These are phyloP conservation scores for Ganoderma leucocontextum DNA, from an alignment of 1,284 basidiomycete genomes.

Conservation along the genomic window DNA sequence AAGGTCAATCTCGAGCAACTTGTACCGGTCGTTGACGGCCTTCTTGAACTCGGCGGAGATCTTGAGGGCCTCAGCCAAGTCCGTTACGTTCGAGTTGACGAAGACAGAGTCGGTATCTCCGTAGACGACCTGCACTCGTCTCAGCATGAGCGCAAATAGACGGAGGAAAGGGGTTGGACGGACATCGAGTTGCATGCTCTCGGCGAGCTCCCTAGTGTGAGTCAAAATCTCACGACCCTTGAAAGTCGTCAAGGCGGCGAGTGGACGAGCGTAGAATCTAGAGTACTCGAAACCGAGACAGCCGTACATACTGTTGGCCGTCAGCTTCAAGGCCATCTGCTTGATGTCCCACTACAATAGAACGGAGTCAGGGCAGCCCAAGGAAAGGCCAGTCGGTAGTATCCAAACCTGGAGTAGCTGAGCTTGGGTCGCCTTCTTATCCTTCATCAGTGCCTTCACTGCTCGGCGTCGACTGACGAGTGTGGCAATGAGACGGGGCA, in stretches of 20 bases:
- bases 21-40: slow-evolving; percentile 95
- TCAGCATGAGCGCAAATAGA: slow-evolving; percentile 11
- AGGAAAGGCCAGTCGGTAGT: neutral
- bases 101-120: slow-evolving; percentile 99
- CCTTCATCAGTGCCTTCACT: slow-evolving; percentile 97
- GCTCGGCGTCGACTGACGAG: slow-evolving; percentile 90
- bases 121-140: slow-evolving; percentile 83
- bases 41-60: slow-evolving; percentile 96
- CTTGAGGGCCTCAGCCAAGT: slow-evolving; percentile 88
- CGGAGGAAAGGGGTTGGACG: slow-evolving; percentile 41
- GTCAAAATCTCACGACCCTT: slow-evolving; percentile 98
- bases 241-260: slow-evolving; percentile 96
- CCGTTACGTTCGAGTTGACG: slow-evolving; percentile 95
- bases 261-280: slow-evolving; percentile 95
- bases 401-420: slow-evolving; percentile 83
- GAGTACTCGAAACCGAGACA: slow-evolving; percentile 99
- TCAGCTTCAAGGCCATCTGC: slow-evolving; percentile 96
- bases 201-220: slow-evolving; percentile 92
- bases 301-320: slow-evolving; percentile 99
- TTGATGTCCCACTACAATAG: slow-evolving; percentile 88
- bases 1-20: slow-evolving; percentile 95
- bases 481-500: slow-evolving; percentile 95
- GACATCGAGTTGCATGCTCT: slow-evolving; percentile 89
- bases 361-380: neutral
- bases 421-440: slow-evolving; percentile 76